Evolutionary conservation across 2,329 filamentous ascomycete species (phyloP), one percentile per base, ranked within the genome.

Genomic region (Trichoderma arundinaceum): DNA sequence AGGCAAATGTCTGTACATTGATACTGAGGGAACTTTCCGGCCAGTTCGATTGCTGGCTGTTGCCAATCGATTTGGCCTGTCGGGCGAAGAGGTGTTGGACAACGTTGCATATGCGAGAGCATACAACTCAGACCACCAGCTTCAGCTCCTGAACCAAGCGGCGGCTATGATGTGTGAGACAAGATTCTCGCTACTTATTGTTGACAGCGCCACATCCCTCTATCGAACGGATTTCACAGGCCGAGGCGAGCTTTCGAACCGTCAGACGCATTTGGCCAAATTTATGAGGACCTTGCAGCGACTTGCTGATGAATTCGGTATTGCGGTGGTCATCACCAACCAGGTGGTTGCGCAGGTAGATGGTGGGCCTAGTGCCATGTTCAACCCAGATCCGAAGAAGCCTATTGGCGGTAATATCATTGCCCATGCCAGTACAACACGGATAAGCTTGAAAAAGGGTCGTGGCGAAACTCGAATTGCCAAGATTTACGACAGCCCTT

Each of bases 111-210:
- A 99, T 77, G 96, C 96, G 57, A 90, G 95, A 67, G 95, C 95
- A 9, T 99, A 99, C 82, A 99, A 99, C 77, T 98, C 94, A 0
- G 95, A 99, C 71, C 95, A 99, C 78, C 95, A 99, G 77, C 86
- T 99, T 58, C 92, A 97, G 76, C 85, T 99, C 7, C 88, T 99
- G 68, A 95, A 95, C 73, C 94, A 98, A 77, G 96, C 95, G 3
- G 91, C 95, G 2, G 89, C 93, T 68, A 99, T 99, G 95, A 99
- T 99, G 96, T 97, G 94, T 66, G 96, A 99, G 81, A 99, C 95
- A 0, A 89, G 95, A 4, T 99, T 99, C 78, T 98, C 95, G 3
- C 85, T 99, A 8, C 88, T 99, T 57, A 89, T 99, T 56, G 95
- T 99, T 65, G 95, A 99, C 79, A 97, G 93, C 65, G 96, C 96